Percentiles rank a stretch among this genome's conserved stretches.
Evolutionary conservation across 768 basidiomycete species (phyloP).

Genomic region (Kwoniella mangroviensis): DNA sequence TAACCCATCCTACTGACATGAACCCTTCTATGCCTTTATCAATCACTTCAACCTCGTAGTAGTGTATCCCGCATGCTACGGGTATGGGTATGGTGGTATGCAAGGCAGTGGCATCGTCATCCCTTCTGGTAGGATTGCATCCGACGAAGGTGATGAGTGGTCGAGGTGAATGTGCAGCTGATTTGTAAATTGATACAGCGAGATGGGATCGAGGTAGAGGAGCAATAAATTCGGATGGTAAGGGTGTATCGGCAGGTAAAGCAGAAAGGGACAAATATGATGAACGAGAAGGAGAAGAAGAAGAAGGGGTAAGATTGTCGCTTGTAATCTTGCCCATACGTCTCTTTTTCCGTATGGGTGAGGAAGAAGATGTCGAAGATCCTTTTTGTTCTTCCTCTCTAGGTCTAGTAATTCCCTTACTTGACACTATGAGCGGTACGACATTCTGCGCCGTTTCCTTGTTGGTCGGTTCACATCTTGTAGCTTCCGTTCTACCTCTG

Average conservation of each 20-base stretch:
- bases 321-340: not conserved
- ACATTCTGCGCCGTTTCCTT: not conserved
- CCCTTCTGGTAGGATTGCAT: conserved; percentile 60
- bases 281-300: conserved; percentile 13
- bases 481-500: conserved; percentile 12
- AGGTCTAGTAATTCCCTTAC: conserved; percentile 4
- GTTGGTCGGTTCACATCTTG: conserved; percentile 21
- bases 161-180: conserved; percentile 3
- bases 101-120: conserved; percentile 83
- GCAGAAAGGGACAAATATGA: conserved; percentile 25
- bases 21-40: conserved; percentile 77
- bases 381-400: conserved; percentile 8
- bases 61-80: conserved; percentile 85
- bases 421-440: conserved; percentile 8
- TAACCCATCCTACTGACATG: conserved; percentile 61
- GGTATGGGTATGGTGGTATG: conserved; percentile 79
- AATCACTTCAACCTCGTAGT: conserved; percentile 86
- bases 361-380: not conserved
- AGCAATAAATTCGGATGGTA: conserved; percentile 25
- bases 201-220: conserved; percentile 25
- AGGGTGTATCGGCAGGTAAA: not conserved
- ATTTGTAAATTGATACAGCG: conserved; percentile 13
- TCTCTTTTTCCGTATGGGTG: conserved; percentile 1
- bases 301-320: not conserved
- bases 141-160: conserved; percentile 38